phyloP scores from a whole-genome alignment of 2,329 filamentous ascomycete genomes.

The Blastomyces gilchristii region DNA sequence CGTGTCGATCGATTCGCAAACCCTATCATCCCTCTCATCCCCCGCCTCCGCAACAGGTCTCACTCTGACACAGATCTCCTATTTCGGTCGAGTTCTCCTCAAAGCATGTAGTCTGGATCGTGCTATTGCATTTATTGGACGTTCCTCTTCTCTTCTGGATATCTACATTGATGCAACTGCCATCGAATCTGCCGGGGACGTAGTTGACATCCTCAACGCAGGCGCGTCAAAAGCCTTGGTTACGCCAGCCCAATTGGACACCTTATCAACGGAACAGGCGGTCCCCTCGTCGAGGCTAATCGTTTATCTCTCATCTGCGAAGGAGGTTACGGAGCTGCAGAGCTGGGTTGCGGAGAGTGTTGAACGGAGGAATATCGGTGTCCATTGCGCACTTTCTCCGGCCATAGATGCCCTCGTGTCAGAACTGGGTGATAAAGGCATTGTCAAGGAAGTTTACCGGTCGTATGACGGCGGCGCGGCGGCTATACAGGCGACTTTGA shows the following conservation, averaged over 20 bases:
- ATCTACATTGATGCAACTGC: conserved; percentile 68
- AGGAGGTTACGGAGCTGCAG: conserved; percentile 31
- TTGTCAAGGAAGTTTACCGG: conserved; percentile 32
- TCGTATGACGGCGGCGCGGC: conserved; percentile 22
- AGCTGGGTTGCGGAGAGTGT: conserved; percentile 29
- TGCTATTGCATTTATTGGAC: conserved; percentile 44
- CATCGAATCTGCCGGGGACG: conserved; percentile 58
- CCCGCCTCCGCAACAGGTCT: conserved; percentile 40
- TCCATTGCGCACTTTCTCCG: conserved; percentile 19
- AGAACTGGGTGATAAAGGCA: conserved; percentile 28
- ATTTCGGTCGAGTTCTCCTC: conserved; percentile 49
- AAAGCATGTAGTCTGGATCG: conserved; percentile 35
- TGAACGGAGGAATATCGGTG: conserved; percentile 26
- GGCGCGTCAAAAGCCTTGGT: conserved; percentile 83
- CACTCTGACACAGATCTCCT: conserved; percentile 45
- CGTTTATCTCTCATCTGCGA: conserved; percentile 38
- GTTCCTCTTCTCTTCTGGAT: conserved; percentile 46
- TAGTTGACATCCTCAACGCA: conserved; percentile 70
- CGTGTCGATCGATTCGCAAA: conserved; percentile 29
- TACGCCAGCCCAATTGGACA: conserved; percentile 54
- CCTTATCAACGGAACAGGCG: conserved; percentile 42
- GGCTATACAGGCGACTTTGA: conserved; percentile 40
- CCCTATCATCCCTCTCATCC: conserved; percentile 31
- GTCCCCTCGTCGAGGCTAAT: conserved; percentile 49
- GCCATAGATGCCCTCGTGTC: conserved; percentile 24